These are phyloP conservation scores for Stagonosporopsis rhizophila DNA, from an alignment of 2,329 filamentous ascomycete species.

Conservation along the genomic window DNA sequence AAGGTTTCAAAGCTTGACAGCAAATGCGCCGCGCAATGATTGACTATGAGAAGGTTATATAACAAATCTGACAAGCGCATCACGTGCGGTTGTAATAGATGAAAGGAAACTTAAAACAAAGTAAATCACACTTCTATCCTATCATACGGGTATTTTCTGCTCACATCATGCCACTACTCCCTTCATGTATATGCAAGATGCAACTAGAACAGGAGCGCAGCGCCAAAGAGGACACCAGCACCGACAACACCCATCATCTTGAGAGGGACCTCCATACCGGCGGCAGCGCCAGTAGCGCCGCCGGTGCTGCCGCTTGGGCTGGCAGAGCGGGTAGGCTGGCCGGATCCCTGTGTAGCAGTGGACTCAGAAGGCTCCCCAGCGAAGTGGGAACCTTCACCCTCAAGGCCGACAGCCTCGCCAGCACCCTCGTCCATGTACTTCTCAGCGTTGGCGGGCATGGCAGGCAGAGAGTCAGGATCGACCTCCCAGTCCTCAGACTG, in stretches of 20 bases:
- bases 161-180: background rate
- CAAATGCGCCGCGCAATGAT: constrained; percentile 12
- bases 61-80: background rate
- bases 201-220: constrained; percentile 40
- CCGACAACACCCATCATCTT: constrained; percentile 40
- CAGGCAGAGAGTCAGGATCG: constrained; percentile 58
- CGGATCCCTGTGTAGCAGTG: constrained; percentile 40
- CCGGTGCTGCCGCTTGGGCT: constrained; percentile 14
- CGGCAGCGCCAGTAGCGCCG: constrained; percentile 29
- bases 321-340: constrained; percentile 36
- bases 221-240: constrained; percentile 43
- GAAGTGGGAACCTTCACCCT: constrained; percentile 54
- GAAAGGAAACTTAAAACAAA: constrained; percentile 12
- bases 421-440: constrained; percentile 65
- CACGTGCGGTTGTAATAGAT: background rate
- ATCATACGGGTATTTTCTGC: constrained; percentile 17
- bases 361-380: constrained; percentile 38
- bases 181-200: background rate
- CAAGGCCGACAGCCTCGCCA: constrained; percentile 63
- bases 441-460: constrained; percentile 63
- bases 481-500: constrained; percentile 65
- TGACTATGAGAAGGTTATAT: constrained; percentile 1
- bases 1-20: background rate
- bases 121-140: constrained; percentile 11
- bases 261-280: constrained; percentile 36